Percentiles rank a stretch among this genome's conserved stretches.
Evolutionary conservation across 305 asterid species (phyloP).

Genomic region (Fraxinus xanthoxyloides): DNA sequence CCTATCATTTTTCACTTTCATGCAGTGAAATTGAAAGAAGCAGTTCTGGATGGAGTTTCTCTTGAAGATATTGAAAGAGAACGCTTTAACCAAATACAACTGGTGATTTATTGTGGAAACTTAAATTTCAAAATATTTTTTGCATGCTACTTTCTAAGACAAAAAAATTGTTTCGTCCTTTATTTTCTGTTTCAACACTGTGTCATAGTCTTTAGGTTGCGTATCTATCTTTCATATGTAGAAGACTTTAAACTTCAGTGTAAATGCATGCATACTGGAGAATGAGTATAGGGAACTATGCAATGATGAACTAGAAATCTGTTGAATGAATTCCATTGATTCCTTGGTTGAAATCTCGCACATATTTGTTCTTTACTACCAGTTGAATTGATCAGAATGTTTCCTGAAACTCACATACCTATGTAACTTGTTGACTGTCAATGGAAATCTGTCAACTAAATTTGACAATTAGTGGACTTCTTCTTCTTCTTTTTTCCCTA

Average conservation of each 20-base stretch:
- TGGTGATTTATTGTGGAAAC: slow-evolving; percentile 36
- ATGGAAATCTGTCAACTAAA: background rate
- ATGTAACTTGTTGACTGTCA: background rate
- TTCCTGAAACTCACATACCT: background rate
- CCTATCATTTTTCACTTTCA: background rate
- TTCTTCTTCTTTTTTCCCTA: background rate
- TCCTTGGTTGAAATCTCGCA: background rate
- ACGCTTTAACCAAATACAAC: slow-evolving; percentile 61
- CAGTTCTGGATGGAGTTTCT: slow-evolving; percentile 63
- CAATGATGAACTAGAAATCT: background rate
- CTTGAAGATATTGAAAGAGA: slow-evolving; percentile 58
- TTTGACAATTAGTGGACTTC: background rate
- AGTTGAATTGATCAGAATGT: background rate
- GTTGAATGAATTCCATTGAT: background rate
- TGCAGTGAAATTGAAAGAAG: slow-evolving; percentile 72
- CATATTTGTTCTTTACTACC: background rate
- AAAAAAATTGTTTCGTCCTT: background rate
- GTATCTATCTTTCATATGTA: background rate
- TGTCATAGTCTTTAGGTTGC: background rate
- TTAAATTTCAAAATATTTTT: background rate
- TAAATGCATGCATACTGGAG: background rate
- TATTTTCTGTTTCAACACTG: background rate
- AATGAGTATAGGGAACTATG: background rate
- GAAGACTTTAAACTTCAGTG: background rate
- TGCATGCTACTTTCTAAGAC: background rate